These are phyloP conservation scores for Bruguiera parviflora DNA, from an alignment of 345 rosid genomes.

Conservation along the genomic window DNA sequence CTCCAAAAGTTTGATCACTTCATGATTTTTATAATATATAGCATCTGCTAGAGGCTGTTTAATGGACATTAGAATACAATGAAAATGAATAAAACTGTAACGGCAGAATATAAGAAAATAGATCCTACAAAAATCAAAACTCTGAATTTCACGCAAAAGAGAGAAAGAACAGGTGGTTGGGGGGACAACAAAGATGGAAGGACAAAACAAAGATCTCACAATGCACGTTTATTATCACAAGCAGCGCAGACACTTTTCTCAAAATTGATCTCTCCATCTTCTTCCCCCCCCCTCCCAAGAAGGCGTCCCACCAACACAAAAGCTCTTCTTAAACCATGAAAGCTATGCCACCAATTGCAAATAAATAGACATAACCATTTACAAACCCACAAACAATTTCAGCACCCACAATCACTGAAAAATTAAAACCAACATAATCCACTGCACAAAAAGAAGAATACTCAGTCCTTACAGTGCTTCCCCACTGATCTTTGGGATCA, in stretches of 20 bases:
- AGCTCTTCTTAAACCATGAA: too few relatives aligned
- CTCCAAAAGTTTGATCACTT: slow-evolving; percentile 77
- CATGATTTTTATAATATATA: slow-evolving; percentile 67
- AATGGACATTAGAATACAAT: slow-evolving; percentile 25
- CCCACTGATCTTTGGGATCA: slow-evolving; percentile 83
- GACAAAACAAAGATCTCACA: too few relatives aligned
- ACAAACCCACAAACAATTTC: not conserved
- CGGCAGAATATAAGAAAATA: not conserved
- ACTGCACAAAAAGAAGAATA: not conserved
- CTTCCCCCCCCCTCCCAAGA: too few relatives aligned
- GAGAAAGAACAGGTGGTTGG: not conserved
- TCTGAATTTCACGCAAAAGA: not conserved
- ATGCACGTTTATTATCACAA: not conserved
- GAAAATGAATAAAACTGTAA: not conserved
- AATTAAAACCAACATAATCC: not conserved
- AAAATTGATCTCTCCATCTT: not conserved
- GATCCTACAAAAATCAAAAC: not conserved
- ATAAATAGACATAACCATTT: not conserved
- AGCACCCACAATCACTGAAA: not conserved
- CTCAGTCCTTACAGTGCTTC: slow-evolving; percentile 70
- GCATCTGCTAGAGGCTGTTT: slow-evolving; percentile 94
- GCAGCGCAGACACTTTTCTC: not conserved
- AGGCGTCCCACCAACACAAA: too few relatives aligned
- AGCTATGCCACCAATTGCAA: too few relatives aligned
- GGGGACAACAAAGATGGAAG: too few relatives aligned